phyloP scores from a whole-genome alignment of 1,139 yeast species.

The Hanseniaspora sp. region DNA sequence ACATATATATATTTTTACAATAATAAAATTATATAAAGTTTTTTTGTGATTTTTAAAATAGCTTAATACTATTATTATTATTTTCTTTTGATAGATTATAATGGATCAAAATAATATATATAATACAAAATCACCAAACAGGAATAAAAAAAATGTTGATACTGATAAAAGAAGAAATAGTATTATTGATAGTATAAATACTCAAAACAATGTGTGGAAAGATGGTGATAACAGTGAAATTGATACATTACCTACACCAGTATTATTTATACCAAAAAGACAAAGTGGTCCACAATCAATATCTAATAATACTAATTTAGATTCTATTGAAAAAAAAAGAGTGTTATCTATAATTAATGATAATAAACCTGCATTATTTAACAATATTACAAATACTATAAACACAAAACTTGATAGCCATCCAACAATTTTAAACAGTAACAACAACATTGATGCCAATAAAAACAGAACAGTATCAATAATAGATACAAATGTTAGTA shows the following conservation, averaged over 20 bases:
- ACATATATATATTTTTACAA: no score
- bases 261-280: slow-evolving; percentile 10
- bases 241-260: slow-evolving; percentile 2
- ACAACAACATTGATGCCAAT: background rate
- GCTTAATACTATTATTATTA: no score
- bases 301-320: no score
- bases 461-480: background rate
- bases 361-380: background rate
- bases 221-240: background rate
- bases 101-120: background rate
- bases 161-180: background rate
- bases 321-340: background rate
- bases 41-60: no score
- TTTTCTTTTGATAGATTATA: no score
- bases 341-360: background rate
- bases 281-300: background rate
- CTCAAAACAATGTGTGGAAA: background rate
- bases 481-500: background rate
- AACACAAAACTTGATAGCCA: slow-evolving; percentile 10
- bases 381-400: slow-evolving; percentile 7
- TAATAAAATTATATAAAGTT: no score
- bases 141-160: background rate
- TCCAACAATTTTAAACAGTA: slow-evolving; percentile 3
- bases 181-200: background rate
- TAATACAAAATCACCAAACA: background rate